A percentile compares a stretch with the other conserved stretches of the same genome.
Evolutionary conservation across 352 stramenopile genomes (phyloP).

Genomic region (Thalassiosira oceanica): DNA sequence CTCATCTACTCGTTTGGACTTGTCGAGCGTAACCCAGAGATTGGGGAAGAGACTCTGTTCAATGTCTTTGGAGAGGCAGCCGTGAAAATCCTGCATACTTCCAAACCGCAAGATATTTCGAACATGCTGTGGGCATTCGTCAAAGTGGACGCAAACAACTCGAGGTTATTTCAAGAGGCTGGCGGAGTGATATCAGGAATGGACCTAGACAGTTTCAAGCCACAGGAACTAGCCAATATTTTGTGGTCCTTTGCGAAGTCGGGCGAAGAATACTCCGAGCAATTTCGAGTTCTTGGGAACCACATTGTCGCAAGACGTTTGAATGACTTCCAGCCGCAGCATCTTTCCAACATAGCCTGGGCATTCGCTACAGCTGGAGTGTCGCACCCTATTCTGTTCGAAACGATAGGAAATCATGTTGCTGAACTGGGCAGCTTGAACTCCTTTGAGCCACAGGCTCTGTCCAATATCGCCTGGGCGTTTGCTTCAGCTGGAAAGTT

Average conservation of each 20-base stretch:
- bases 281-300: slow-evolving; percentile 1
- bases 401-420: background rate
- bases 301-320: background rate
- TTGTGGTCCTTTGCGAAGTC: background rate
- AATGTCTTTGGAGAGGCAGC: slow-evolving; percentile 1
- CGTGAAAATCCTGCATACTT: background rate
- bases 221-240: slow-evolving; percentile 2
- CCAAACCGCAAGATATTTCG: background rate
- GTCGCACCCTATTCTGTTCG: slow-evolving; percentile 3
- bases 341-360: slow-evolving; percentile 14
- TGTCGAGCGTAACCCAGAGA: background rate
- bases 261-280: background rate
- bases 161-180: background rate
- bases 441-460: slow-evolving; percentile 2
- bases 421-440: background rate
- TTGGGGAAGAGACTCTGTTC: background rate
- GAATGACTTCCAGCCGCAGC: slow-evolving; percentile 1
- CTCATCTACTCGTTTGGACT: background rate
- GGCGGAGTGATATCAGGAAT: background rate
- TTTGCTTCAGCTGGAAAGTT: background rate
- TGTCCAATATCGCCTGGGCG: slow-evolving; percentile 12
- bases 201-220: slow-evolving; percentile 3
- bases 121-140: background rate
- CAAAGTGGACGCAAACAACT: slow-evolving; percentile 1
- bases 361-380: slow-evolving; percentile 1